Base-by-base conservation (phyloP, 306 rosid genomes). In the Carpinus viminea region DNA sequence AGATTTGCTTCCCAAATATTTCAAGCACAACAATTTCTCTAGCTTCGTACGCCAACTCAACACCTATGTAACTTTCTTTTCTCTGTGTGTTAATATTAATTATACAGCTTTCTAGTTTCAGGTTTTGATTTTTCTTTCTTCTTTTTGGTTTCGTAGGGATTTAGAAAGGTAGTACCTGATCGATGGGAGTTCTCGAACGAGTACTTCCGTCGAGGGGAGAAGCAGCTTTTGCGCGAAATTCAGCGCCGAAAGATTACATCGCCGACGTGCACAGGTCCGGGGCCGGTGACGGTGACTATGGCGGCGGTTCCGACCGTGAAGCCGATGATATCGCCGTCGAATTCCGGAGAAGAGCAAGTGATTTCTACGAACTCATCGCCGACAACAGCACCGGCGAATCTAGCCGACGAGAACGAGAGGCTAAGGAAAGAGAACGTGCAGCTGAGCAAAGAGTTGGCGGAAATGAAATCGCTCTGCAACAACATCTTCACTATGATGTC, bases 21-120 rank as follows among this genome's bases (percentile, higher is more conserved):
- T 93, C 80, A 93, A 93, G 85, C 98, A 93, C 80, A 91, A 93
- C 74, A 96, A 96, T 82, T 96, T 96, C 89, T 91, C 98, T 1
- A 93, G 98, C 89, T 93, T 96, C 60, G 98, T 93, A 75, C 91
- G 99, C 36, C 99, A 91, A 72, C 97, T 95, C 76, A 95, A 95
- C 78, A 95, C 99, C 73, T 95, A 95, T 62, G 99, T 95, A 88
- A 72, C 83, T 51, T 60, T 26, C 12, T 31, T 24, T 36, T 47
- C 3, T 6, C 12, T 36, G 5, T 28, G 11, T 20, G 9, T 21
- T 7, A 1, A 8, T 60, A 0, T 26, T 77, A 16, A 0, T 1
- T 8, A 28, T 12, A 8, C 8, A 31, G 0, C 5, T 41, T 65
- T 18, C 5, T 17, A 20, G 45, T 68, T 80, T 31, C 3, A 20